These are phyloP conservation scores for Phaeoacremonium minimum DNA, from an alignment of 2,329 filamentous ascomycete species.

Conservation along the genomic window DNA sequence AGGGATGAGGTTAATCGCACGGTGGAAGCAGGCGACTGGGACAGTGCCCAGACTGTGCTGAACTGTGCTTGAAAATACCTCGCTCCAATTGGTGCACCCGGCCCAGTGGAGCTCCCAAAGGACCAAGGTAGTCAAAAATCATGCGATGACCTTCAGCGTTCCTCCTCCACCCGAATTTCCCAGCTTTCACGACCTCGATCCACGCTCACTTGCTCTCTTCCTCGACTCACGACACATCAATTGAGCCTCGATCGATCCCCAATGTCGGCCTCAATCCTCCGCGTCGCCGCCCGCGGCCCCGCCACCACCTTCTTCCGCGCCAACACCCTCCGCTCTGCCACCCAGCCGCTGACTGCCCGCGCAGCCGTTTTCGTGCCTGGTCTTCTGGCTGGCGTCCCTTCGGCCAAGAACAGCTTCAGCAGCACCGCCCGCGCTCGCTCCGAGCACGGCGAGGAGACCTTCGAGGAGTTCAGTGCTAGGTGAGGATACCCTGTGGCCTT, in stretches of 20 bases:
- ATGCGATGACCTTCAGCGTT: neutral
- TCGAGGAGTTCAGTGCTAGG: conserved; percentile 98
- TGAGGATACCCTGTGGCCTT: conserved; percentile 52
- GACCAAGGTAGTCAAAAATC: too few species aligned
- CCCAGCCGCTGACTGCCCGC: conserved; percentile 51
- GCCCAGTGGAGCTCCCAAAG: too few species aligned
- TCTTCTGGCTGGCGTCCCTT: conserved; percentile 40
- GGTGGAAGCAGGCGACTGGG: too few species aligned
- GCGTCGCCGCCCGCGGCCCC: conserved; percentile 65
- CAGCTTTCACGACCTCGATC: too few species aligned
- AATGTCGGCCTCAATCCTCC: conserved; percentile 43
- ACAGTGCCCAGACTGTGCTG: too few species aligned
- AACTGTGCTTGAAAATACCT: too few species aligned
- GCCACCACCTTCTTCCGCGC: conserved; percentile 59
- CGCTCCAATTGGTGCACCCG: too few species aligned
- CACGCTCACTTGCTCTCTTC: too few species aligned
- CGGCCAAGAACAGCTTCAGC: conserved; percentile 54
- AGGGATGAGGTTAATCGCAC: too few species aligned
- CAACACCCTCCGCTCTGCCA: conserved; percentile 54
- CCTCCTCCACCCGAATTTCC: neutral
- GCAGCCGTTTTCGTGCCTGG: conserved; percentile 46
- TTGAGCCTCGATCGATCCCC: conserved; percentile 1
- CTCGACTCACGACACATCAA: too few species aligned
- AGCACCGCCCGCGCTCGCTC: conserved; percentile 51
- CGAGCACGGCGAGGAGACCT: conserved; percentile 89